Conservation (phyloP, 495 filamentous ascomycete species). For the Pyronema domesticum region DNA sequence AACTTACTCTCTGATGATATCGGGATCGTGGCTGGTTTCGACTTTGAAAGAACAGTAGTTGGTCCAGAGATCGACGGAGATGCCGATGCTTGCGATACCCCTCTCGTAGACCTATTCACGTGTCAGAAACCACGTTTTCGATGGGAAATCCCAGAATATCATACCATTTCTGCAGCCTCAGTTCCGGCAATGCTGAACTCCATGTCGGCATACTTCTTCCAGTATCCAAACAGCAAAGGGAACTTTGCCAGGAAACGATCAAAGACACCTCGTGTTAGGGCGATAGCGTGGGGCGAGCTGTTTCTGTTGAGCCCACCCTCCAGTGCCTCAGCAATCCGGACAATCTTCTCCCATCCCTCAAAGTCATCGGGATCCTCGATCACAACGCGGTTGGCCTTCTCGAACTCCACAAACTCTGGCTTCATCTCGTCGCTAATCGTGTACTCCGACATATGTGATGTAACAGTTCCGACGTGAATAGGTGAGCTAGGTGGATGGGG, state of each 20-base stretch:
- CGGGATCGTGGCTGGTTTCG: slow-evolving; percentile 83
- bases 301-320: slow-evolving; percentile 93
- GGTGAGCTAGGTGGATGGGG: too few species aligned
- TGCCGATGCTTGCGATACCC: slow-evolving; percentile 79
- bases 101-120: slow-evolving; percentile 68
- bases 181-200: slow-evolving; percentile 95
- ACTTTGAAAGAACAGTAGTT: slow-evolving; percentile 96
- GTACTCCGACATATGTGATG: slow-evolving; percentile 20
- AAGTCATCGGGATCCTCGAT: slow-evolving; percentile 74
- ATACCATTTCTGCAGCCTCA: slow-evolving; percentile 93
- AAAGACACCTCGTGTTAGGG: slow-evolving; percentile 63
- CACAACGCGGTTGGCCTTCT: slow-evolving; percentile 23
- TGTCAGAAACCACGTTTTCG: neutral
- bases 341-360: slow-evolving; percentile 86
- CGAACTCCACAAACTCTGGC: slow-evolving; percentile 24
- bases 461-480: neutral
- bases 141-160: slow-evolving; percentile 10
- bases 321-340: slow-evolving; percentile 60
- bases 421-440: slow-evolving; percentile 18
- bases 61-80: slow-evolving; percentile 89
- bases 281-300: slow-evolving; percentile 84
- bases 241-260: slow-evolving; percentile 92
- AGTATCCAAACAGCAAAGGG: slow-evolving; percentile 90
- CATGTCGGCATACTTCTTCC: slow-evolving; percentile 98
- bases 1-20: slow-evolving; percentile 99